Conservation (phyloP, 768 basidiomycete genomes). For the Lentinula detonsa region DNA sequence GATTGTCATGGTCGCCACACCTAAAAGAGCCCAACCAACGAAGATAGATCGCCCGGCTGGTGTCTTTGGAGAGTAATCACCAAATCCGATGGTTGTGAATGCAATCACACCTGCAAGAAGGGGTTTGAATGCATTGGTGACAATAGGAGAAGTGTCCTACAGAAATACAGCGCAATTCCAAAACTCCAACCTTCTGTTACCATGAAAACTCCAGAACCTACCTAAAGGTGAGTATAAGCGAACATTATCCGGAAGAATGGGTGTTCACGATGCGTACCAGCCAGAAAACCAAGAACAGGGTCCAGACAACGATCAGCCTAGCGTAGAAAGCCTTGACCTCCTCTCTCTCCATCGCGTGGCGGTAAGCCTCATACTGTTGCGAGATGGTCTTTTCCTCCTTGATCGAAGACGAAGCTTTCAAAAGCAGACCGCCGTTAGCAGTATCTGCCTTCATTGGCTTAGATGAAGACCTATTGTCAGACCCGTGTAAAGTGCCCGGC, state of each 20-base stretch:
- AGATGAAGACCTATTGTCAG: neutral
- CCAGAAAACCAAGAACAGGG: slow-evolving; percentile 75
- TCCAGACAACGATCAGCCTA: slow-evolving; percentile 52
- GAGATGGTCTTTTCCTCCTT: slow-evolving; percentile 13
- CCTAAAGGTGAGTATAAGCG: slow-evolving; percentile 23
- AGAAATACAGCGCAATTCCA: slow-evolving; percentile 65
- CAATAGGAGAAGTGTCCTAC: slow-evolving; percentile 28
- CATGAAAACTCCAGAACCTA: slow-evolving; percentile 65
- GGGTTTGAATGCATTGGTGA: neutral
- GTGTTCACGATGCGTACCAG: slow-evolving; percentile 31
- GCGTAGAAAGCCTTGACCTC: slow-evolving; percentile 52
- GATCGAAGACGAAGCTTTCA: neutral
- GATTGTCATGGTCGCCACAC: slow-evolving; percentile 72
- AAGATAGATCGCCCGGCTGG: slow-evolving; percentile 73
- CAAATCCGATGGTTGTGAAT: slow-evolving; percentile 67
- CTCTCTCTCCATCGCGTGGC: slow-evolving; percentile 25
- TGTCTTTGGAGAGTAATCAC: slow-evolving; percentile 57
- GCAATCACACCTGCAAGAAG: slow-evolving; percentile 51
- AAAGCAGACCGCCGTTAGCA: neutral
- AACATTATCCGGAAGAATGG: neutral
- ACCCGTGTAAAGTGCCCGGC: slow-evolving; percentile 8
- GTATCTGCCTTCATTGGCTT: slow-evolving; percentile 4
- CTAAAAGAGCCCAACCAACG: slow-evolving; percentile 72
- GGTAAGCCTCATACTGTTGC: slow-evolving; percentile 25
- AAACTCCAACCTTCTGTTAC: slow-evolving; percentile 67